A percentile compares a stretch with the other conserved stretches of the same genome.
These are phyloP conservation scores for Corylus heterophylla DNA, from an alignment of 306 rosid species.

Conservation along the genomic window DNA sequence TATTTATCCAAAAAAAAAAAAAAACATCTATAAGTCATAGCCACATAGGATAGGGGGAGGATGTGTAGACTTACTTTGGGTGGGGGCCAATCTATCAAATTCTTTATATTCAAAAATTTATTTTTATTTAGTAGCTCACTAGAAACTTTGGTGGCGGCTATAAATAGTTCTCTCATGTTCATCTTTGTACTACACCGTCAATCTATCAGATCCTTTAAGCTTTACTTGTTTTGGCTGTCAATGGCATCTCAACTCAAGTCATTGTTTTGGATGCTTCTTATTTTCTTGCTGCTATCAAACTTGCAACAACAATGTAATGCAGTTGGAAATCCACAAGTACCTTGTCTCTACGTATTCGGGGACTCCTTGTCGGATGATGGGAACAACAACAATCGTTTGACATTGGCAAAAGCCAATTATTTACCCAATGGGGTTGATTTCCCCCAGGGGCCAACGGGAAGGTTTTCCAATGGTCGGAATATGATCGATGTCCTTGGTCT, in stretches of 20 bases:
- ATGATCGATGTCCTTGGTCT: neutral
- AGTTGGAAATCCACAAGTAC: neutral
- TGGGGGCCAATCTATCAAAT: too few relatives aligned
- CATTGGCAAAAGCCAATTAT: slow-evolving; percentile 19
- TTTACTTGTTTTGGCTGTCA: neutral
- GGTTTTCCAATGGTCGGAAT: slow-evolving; percentile 17
- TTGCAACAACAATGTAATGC: neutral
- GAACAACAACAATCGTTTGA: slow-evolving; percentile 12
- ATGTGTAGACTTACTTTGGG: too few relatives aligned
- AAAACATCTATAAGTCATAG: too few relatives aligned
- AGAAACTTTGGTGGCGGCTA: too few relatives aligned
- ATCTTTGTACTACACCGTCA: too few relatives aligned
- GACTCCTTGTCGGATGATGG: slow-evolving; percentile 31
- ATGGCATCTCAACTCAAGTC: neutral
- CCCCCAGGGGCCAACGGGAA: slow-evolving; percentile 5
- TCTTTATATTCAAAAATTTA: too few relatives aligned
- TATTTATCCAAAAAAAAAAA: too few relatives aligned
- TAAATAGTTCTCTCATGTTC: too few relatives aligned
- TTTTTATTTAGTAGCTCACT: too few relatives aligned
- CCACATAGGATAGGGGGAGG: too few relatives aligned
- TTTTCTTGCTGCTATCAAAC: neutral
- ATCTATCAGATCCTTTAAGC: too few relatives aligned
- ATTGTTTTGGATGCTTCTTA: neutral
- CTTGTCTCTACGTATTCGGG: slow-evolving; percentile 32
- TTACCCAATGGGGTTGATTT: slow-evolving; percentile 33